Evolutionary conservation across 208 protist genomes (phyloP), one percentile per base, ranked within the genome.

Genomic region (Strigomonas galati): DNA sequence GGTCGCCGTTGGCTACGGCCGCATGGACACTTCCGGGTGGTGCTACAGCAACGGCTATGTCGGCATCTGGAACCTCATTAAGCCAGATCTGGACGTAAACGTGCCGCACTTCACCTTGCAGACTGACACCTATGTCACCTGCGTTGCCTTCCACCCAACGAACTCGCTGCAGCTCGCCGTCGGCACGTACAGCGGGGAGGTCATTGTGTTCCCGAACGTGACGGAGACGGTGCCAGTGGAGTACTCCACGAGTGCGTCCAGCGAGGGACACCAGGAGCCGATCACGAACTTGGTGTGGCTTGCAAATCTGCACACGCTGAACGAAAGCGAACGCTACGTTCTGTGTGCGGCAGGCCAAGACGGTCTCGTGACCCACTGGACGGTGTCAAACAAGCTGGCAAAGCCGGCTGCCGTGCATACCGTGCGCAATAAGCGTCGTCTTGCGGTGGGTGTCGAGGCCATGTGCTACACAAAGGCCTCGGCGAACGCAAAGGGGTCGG

Each of bases 141-240:
- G 67, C 40, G 61, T 97, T 7, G 81, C 87, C 14, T 97, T 97
- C 57, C 93, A 97, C 72, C 93, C 93, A 1, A 76, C 78, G 5
- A 64, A 82, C 30, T 65, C 90, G 17, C 67, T 74, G 26, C 82
- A 91, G 60, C 78, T 97, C 27, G 89, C 88, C 1, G 87, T 91
- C 19, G 93, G 93, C 17, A 92, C 89, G 6, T 97, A 97, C 82
- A 88, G 79, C 54, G 93, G 93, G 0, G 91, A 92, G 54, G 78
- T 97, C 17, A 54, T 91, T 4, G 65, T 97, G 19, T 88, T 84
- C 46, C 71, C 75, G 0, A 74, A 84, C 46, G 68, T 93, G 24
- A 88, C 74, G 2, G 85, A 92, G 46, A 64, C 44, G 6, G 49
- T 74, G 5, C 78, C 87, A 12, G 48, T 48, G 17, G 67, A 79